A percentile compares a stretch with the other conserved stretches of the same genome.
Evolutionary conservation across 305 asterid genomes (phyloP).

Genomic region (Fraxinus greggii): DNA sequence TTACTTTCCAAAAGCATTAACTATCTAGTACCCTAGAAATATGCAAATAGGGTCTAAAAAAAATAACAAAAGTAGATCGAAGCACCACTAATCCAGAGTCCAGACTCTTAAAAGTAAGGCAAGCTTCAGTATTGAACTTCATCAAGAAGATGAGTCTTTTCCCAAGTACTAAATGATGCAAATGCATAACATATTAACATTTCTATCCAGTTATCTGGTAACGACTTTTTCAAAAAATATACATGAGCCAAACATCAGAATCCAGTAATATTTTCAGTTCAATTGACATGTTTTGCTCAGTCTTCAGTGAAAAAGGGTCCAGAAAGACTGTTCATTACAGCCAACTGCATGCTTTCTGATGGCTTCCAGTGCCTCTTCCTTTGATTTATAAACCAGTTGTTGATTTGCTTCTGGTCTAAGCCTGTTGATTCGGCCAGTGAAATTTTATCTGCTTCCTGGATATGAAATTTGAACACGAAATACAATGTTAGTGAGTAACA

Average conservation of each 20-base stretch:
- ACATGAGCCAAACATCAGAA: neutral
- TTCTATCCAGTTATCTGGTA: neutral
- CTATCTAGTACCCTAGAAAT: neutral
- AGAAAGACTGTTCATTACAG: slow-evolving; percentile 17
- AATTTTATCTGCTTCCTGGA: neutral
- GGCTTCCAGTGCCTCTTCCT: slow-evolving; percentile 4
- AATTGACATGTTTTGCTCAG: neutral
- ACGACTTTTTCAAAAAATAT: neutral
- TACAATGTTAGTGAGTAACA: neutral
- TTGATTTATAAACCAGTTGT: slow-evolving; percentile 10
- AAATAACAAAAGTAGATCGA: neutral
- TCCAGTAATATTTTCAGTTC: neutral
- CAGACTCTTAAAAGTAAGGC: neutral
- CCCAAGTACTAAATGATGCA: neutral
- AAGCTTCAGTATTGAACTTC: neutral
- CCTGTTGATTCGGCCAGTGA: neutral
- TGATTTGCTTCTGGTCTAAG: slow-evolving; percentile 6
- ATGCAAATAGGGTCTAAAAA: neutral
- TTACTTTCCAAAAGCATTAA: neutral
- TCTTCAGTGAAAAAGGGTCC: neutral
- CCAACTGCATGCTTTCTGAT: slow-evolving; percentile 18
- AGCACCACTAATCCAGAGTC: neutral
- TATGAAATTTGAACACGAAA: neutral
- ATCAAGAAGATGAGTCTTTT: neutral
- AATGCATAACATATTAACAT: neutral